Evolutionary conservation across 768 basidiomycete species (phyloP).

Genomic region (Hemileccinum impolitum): DNA sequence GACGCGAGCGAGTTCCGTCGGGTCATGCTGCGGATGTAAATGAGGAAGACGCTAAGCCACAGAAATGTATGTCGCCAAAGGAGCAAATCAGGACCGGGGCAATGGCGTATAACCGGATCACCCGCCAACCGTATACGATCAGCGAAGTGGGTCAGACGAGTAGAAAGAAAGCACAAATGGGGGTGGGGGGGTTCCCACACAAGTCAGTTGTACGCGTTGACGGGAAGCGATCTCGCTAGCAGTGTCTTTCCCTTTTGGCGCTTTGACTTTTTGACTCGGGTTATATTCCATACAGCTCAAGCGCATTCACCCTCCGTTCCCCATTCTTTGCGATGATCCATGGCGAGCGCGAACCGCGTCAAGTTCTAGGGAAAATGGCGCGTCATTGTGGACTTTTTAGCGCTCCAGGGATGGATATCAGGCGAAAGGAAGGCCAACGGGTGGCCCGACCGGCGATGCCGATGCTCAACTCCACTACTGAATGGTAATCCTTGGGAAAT

Average conservation of each 20-base stretch:
- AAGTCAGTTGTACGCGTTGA: background rate
- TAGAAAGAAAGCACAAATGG: too few species aligned
- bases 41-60: constrained; percentile 10
- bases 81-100: constrained; percentile 2
- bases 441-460: background rate
- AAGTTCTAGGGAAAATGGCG: background rate
- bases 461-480: background rate
- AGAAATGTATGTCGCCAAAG: constrained; percentile 10
- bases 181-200: too few species aligned
- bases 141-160: too few species aligned
- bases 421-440: background rate
- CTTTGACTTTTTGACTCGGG: background rate
- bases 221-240: background rate
- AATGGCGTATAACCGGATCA: background rate
- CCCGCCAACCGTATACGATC: too few species aligned
- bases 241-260: too few species aligned
- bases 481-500: background rate
- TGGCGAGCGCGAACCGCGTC: too few species aligned
- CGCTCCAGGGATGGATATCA: background rate
- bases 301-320: background rate
- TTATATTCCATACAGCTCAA: background rate
- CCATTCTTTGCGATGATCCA: background rate
- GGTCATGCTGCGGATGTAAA: constrained; percentile 4
- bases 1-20: background rate
- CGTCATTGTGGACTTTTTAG: background rate